Percentiles rank a stretch among this genome's conserved stretches.
phyloP scores from a whole-genome alignment of 2,329 filamentous ascomycete species.

The Chaetomiaceae sp. region DNA sequence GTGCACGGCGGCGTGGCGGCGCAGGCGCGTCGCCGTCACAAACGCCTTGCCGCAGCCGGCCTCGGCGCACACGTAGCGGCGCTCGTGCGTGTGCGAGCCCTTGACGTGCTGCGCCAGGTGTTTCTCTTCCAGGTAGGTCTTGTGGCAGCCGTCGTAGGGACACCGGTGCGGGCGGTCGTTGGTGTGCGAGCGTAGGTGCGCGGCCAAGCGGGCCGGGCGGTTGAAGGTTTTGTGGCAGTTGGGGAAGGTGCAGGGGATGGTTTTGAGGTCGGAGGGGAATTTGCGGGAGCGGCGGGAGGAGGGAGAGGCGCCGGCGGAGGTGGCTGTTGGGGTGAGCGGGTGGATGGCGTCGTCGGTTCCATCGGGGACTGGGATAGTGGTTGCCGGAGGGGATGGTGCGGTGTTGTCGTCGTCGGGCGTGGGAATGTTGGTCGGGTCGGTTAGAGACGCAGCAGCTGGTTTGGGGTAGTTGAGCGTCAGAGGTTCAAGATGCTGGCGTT shows the following conservation, averaged over 20 bases:
- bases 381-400: background rate
- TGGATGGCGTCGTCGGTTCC: background rate
- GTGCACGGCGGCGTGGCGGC: constrained; percentile 72
- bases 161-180: constrained; percentile 79
- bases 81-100: constrained; percentile 67
- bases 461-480: background rate
- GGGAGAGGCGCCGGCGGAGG: constrained; percentile 15
- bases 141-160: constrained; percentile 62
- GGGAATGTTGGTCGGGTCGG: background rate
- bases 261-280: constrained; percentile 69
- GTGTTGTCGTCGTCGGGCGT: background rate
- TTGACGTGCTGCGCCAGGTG: constrained; percentile 83
- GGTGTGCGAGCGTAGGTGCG: constrained; percentile 78
- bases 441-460: background rate
- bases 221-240: constrained; percentile 81
- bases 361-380: background rate
- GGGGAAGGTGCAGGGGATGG: constrained; percentile 65
- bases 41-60: constrained; percentile 74
- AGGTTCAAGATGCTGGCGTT: constrained; percentile 12
- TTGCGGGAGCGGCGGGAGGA: constrained; percentile 38
- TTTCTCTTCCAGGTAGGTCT: constrained; percentile 79
- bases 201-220: constrained; percentile 70
- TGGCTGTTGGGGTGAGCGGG: constrained; percentile 14
- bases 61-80: constrained; percentile 65
- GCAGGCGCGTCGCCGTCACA: constrained; percentile 69